These are phyloP conservation scores for Phytophthora niederhauseri DNA, from an alignment of 352 stramenopile genomes.

Conservation along the genomic window DNA sequence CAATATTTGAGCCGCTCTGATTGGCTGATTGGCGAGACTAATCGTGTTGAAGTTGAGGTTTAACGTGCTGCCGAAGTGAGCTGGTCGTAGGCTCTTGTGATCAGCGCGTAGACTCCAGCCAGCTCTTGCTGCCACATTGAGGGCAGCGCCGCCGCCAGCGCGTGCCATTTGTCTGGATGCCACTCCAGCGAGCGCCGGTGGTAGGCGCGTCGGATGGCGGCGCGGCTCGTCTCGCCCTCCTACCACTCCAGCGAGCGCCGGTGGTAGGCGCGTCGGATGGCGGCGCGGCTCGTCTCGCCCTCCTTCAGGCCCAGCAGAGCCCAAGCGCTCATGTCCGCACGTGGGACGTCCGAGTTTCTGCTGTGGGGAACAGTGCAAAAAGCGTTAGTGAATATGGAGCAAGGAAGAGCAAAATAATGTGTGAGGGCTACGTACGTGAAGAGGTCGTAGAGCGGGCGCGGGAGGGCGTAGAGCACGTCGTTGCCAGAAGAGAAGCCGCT, in stretches of 20 bases:
- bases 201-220: slow-evolving; percentile 59
- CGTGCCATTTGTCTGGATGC: slow-evolving; percentile 74
- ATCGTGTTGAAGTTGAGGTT: slow-evolving; percentile 36
- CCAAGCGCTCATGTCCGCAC: slow-evolving; percentile 52
- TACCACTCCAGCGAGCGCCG: slow-evolving; percentile 66
- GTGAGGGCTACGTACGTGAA: slow-evolving; percentile 51
- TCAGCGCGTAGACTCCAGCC: slow-evolving; percentile 41
- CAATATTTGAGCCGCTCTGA: slow-evolving; percentile 6
- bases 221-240: slow-evolving; percentile 48
- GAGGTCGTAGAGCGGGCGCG: slow-evolving; percentile 50
- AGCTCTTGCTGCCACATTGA: slow-evolving; percentile 38
- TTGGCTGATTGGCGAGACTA: slow-evolving; percentile 21
- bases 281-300: slow-evolving; percentile 44
- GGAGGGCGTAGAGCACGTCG: slow-evolving; percentile 46
- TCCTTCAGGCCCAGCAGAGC: slow-evolving; percentile 48
- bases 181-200: slow-evolving; percentile 68
- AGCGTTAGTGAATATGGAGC: slow-evolving; percentile 1
- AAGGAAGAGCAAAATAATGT: not conserved
- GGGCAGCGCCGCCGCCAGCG: slow-evolving; percentile 24
- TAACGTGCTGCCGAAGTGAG: slow-evolving; percentile 27
- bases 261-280: slow-evolving; percentile 66
- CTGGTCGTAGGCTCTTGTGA: slow-evolving; percentile 57
- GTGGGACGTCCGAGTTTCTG: slow-evolving; percentile 49
- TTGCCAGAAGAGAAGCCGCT: slow-evolving; percentile 11
- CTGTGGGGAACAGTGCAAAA: not conserved